These are phyloP conservation scores for Colletotrichum sp. DNA, from an alignment of 2,329 filamentous ascomycete species.

Conservation along the genomic window DNA sequence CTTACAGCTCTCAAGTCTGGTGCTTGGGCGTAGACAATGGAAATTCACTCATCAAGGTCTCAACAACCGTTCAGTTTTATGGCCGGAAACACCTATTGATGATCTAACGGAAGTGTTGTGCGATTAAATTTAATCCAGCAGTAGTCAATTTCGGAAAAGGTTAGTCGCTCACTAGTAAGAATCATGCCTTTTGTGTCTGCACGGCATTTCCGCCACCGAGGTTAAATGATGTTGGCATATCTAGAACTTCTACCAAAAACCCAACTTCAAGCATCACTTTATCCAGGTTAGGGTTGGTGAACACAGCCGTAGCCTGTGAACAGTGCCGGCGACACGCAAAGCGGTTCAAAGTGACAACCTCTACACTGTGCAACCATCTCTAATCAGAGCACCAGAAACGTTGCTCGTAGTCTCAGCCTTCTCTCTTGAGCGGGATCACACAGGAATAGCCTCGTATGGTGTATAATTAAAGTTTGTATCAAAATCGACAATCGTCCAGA, in stretches of 20 bases:
- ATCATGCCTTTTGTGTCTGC: too few relatives aligned
- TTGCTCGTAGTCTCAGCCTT: accelerated
- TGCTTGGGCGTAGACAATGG: background rate
- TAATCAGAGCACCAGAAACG: background rate
- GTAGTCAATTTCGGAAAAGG: too few relatives aligned
- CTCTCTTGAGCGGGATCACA: accelerated
- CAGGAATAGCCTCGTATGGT: background rate
- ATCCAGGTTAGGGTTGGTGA: too few relatives aligned
- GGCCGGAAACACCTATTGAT: accelerated
- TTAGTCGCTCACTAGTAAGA: too few relatives aligned
- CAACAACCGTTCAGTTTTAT: background rate
- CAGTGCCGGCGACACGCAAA: accelerated
- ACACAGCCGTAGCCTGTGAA: too few relatives aligned
- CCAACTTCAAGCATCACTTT: too few relatives aligned
- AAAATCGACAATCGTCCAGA: background rate
- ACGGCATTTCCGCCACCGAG: too few relatives aligned
- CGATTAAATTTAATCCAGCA: background rate
- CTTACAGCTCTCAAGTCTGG: background rate
- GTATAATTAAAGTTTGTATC: background rate
- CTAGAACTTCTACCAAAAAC: too few relatives aligned
- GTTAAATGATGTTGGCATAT: too few relatives aligned
- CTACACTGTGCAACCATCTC: accelerated
- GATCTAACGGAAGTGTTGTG: background rate
- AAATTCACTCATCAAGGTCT: accelerated
- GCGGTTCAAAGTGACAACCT: background rate